Evolutionary conservation across 192 early-diverging fungal species (phyloP).

Genomic region (Dissophora ornata): DNA sequence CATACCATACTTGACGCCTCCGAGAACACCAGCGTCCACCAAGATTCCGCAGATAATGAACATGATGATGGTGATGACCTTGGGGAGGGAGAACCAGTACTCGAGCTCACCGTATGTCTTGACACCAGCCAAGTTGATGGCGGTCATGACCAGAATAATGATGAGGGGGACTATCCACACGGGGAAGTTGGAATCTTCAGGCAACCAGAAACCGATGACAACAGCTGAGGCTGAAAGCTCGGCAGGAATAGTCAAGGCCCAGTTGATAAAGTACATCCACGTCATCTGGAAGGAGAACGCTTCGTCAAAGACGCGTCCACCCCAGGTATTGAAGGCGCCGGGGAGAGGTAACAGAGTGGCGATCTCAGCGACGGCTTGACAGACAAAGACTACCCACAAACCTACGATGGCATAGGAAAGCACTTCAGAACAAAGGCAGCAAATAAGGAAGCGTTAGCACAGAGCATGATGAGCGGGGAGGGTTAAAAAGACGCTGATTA

Average conservation of each 20-base stretch:
- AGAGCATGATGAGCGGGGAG: too few species aligned
- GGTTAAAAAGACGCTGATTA: too few species aligned
- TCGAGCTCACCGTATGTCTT: conserved; percentile 79
- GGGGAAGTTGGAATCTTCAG: not conserved
- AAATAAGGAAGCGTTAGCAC: too few species aligned
- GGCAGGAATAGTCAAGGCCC: conserved; percentile 66
- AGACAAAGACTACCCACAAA: conserved; percentile 71
- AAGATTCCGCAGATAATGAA: conserved; percentile 83
- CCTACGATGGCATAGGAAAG: conserved; percentile 76
- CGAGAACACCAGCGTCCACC: conserved; percentile 69
- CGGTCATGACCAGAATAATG: conserved; percentile 65
- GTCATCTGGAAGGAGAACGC: conserved; percentile 72
- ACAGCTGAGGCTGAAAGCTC: conserved; percentile 80
- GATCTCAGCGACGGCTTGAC: conserved; percentile 83
- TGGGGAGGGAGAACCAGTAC: conserved; percentile 69
- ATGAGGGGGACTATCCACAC: conserved; percentile 17
- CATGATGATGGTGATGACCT: conserved; percentile 75
- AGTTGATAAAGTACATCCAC: conserved; percentile 68
- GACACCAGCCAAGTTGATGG: conserved; percentile 70
- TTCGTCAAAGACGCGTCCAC: conserved; percentile 81
- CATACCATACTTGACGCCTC: conserved; percentile 65
- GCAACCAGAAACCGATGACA: conserved; percentile 72
- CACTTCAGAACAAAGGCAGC: too few species aligned
- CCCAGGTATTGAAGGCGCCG: conserved; percentile 79
- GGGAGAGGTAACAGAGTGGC: conserved; percentile 80